Evolutionary conservation across 2,329 filamentous ascomycete genomes (phyloP).

Genomic region (Trematosphaeria pertusa): DNA sequence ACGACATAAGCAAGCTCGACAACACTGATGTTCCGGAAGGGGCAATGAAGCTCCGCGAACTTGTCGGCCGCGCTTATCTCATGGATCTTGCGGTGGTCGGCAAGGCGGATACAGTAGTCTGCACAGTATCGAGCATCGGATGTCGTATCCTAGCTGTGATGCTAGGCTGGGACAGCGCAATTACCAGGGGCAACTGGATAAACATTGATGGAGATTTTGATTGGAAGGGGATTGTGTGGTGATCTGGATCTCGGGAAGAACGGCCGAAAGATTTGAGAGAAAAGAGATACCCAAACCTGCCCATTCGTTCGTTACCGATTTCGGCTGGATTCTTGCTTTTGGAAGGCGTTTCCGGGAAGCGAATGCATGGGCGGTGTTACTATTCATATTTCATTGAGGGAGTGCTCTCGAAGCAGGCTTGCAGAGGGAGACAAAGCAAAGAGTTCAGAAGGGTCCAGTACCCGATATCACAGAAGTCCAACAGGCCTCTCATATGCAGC

Average conservation of each 20-base stretch:
- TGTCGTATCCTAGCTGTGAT: conserved; percentile 82
- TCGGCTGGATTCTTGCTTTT: too few species aligned
- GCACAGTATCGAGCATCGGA: conserved; percentile 71
- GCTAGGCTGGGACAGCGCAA: conserved; percentile 76
- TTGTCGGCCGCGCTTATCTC: conserved; percentile 81
- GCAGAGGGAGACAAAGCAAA: too few species aligned
- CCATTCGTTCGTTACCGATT: not conserved
- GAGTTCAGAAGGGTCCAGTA: too few species aligned
- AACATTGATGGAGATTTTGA: conserved; percentile 65
- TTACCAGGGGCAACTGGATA: conserved; percentile 66
- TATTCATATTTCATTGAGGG: too few species aligned
- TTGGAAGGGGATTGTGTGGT: conserved; percentile 49
- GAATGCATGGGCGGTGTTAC: too few species aligned
- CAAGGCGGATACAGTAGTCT: conserved; percentile 73
- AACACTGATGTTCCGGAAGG: conserved; percentile 42
- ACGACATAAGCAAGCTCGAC: conserved; percentile 30
- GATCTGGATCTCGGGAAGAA: too few species aligned
- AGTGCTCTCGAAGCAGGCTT: too few species aligned
- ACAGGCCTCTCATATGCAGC: too few species aligned
- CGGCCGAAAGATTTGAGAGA: too few species aligned
- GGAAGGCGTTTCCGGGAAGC: too few species aligned
- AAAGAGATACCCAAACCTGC: not conserved
- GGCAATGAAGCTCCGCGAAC: conserved; percentile 72
- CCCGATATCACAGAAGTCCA: too few species aligned
- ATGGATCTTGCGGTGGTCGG: conserved; percentile 80